These are phyloP conservation scores for Triadica sebifera DNA, from an alignment of 345 rosid genomes.

Conservation along the genomic window DNA sequence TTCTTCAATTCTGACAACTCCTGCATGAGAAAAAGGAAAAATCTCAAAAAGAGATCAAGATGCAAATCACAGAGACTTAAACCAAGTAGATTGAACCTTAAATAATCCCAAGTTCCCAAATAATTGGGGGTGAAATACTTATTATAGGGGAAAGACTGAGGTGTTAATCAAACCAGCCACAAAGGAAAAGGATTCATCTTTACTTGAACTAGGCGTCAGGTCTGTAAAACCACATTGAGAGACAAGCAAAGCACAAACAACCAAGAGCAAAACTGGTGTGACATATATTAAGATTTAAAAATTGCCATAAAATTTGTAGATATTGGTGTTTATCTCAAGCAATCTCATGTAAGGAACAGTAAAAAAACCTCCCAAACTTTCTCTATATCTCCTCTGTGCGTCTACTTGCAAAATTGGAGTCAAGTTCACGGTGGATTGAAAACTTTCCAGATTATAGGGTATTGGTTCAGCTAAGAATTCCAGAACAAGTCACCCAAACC, in stretches of 20 bases:
- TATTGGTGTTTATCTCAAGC: background rate
- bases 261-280: background rate
- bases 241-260: background rate
- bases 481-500: background rate
- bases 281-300: background rate
- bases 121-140: too few relatives aligned
- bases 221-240: background rate
- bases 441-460: background rate
- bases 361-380: too few relatives aligned
- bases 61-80: background rate
- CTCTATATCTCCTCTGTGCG: too few relatives aligned
- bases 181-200: too few relatives aligned
- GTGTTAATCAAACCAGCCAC: too few relatives aligned
- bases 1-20: conserved; percentile 70
- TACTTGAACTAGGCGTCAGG: too few relatives aligned
- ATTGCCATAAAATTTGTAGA: background rate
- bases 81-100: background rate
- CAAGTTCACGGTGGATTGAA: background rate
- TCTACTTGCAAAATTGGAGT: background rate
- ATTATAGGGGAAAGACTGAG: too few relatives aligned
- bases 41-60: background rate
- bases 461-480: background rate
- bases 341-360: background rate
- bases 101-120: background rate
- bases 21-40: conserved; percentile 33